A percentile compares a stretch with the other conserved stretches of the same genome.
These are phyloP conservation scores for Epichloe uncinata DNA, from an alignment of 2,329 filamentous ascomycete genomes.

Conservation along the genomic window DNA sequence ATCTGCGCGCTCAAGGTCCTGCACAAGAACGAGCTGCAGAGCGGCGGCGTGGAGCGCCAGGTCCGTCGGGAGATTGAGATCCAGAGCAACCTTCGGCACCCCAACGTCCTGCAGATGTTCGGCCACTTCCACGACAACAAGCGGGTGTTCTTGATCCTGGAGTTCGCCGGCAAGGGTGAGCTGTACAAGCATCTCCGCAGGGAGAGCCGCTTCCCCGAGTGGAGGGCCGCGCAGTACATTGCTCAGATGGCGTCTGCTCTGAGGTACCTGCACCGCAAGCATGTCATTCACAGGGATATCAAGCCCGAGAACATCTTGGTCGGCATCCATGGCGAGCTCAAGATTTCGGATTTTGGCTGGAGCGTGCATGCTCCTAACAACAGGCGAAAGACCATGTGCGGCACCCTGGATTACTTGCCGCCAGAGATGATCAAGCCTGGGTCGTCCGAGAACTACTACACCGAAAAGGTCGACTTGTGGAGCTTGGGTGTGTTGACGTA, in stretches of 20 bases:
- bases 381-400: slow-evolving; percentile 87
- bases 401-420: slow-evolving; percentile 91
- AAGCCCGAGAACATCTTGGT: slow-evolving; percentile 24
- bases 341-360: slow-evolving; percentile 98
- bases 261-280: slow-evolving; percentile 18
- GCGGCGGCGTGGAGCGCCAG: slow-evolving; percentile 56
- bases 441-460: slow-evolving; percentile 74
- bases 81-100: slow-evolving; percentile 59
- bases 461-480: slow-evolving; percentile 94
- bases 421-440: slow-evolving; percentile 92
- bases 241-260: slow-evolving; percentile 49
- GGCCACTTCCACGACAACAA: slow-evolving; percentile 62
- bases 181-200: slow-evolving; percentile 58
- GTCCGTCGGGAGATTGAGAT: slow-evolving; percentile 62
- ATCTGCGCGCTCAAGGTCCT: slow-evolving; percentile 61
- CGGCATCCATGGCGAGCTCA: slow-evolving; percentile 94
- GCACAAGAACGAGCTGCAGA: slow-evolving; percentile 56
- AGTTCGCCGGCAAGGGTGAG: slow-evolving; percentile 52
- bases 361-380: slow-evolving; percentile 95
- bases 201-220: slow-evolving; percentile 53
- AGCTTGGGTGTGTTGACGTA: slow-evolving; percentile 89
- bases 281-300: slow-evolving; percentile 21
- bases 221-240: slow-evolving; percentile 57
- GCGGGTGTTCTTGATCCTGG: slow-evolving; percentile 58
- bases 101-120: slow-evolving; percentile 49